Percentiles rank a stretch among this genome's conserved stretches.
Conservation (phyloP, 1,284 basidiomycete species). For the Sporisorium sorghi region DNA sequence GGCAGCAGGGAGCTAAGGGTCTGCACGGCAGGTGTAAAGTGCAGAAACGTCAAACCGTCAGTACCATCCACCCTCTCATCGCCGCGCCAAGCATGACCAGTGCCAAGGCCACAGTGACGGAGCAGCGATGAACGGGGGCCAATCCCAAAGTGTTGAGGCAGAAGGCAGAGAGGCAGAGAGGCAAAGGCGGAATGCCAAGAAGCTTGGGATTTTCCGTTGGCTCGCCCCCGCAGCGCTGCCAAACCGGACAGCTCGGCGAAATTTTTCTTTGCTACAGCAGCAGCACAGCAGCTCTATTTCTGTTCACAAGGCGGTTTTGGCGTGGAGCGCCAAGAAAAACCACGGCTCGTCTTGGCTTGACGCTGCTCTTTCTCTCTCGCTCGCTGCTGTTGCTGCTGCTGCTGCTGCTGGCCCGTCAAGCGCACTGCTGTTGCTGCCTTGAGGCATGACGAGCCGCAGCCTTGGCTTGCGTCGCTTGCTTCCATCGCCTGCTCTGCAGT, state of each 20-base stretch:
- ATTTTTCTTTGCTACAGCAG: neutral
- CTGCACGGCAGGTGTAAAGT: constrained; percentile 1
- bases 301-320: neutral
- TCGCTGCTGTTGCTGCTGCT: neutral
- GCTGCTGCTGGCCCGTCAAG: no score
- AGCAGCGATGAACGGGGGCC: no score
- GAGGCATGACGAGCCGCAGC: constrained; percentile 1
- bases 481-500: no score
- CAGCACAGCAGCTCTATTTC: constrained; percentile 2
- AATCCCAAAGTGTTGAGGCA: no score
- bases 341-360: constrained; percentile 4
- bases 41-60: neutral
- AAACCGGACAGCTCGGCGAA: constrained; percentile 17
- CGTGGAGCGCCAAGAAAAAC: constrained; percentile 9
- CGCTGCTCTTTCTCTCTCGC: no score
- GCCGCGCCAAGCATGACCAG: no score
- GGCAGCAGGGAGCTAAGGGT: no score
- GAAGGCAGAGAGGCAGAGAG: no score
- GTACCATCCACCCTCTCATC: no score
- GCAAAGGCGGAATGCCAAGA: constrained; percentile 14
- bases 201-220: constrained; percentile 4
- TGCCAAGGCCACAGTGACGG: constrained; percentile 9
- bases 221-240: neutral
- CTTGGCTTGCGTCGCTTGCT: neutral
- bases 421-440: constrained; percentile 3